Evolutionary conservation across 257 asterid species (phyloP), one percentile per base, ranked within the genome.

Genomic region (Linaria vulgaris): DNA sequence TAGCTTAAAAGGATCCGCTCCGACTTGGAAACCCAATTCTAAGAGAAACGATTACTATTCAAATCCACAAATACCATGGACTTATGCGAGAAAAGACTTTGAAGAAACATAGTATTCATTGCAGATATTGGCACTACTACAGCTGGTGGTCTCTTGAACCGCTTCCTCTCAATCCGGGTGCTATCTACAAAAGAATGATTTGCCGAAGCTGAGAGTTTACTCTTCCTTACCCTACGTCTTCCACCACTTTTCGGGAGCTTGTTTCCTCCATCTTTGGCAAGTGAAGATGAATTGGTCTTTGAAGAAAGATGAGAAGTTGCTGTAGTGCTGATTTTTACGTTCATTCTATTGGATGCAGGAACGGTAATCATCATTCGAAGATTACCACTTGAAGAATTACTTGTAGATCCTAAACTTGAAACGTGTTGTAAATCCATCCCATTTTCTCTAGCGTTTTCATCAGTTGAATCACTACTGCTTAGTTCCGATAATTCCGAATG

Each of bases 51-150:
- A 47, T 2, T 38, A 12, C 21, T 11, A 6, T 53, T 53, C n/a
- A 25, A 58, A 31, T 16, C 41, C 25, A 30, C 12, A 46, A 69
- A 49, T 84, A 88, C 96, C 90, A 17, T 38, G 9, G 82, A 39
- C 52, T 59, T 67, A 51, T 63, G 72, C 3, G 84, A 76, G 12
- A 56, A 53, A 17, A 63, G 83, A 46, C 79, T 82, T 69, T 63
- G 73, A n/a, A 46, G 68, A 74, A 88, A 68, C 76, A 86, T 64
- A 59, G 78, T 54, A 53, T 75, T 79, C 95, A 88, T 81, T 61
- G 72, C 76, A 17, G 78, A 55, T 70, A 86, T 74, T 19, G 96
- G 64, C 48, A 84, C 75, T 8, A 78, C 86, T 20, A 66, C 67
- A 38, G 69, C 64, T 50, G 76, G 76, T 22, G 75, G 74, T 47